Base-by-base conservation (phyloP, 129 eudicot species). In the Rutidosis leptorrhynchoides region DNA sequence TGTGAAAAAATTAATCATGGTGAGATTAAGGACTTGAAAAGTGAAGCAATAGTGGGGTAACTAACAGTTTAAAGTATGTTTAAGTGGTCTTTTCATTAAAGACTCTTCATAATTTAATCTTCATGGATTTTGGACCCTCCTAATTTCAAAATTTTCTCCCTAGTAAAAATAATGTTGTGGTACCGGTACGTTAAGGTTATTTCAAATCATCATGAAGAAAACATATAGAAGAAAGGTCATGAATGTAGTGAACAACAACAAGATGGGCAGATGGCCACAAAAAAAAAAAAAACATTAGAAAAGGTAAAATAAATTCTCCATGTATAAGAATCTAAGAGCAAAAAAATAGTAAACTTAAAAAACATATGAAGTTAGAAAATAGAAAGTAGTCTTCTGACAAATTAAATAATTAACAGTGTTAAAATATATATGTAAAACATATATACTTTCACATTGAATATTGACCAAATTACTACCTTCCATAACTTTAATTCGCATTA, bases 51-150 rank as follows among this genome's bases (percentile, higher is more conserved):
- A 23, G 79, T 69, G 78, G 83, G 86, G 78, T 58, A 64, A 26
- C 78, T 29, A 82, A 82, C 83, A 82, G 83, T 82, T 74, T 42
- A 65, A 68, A 78, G 80, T 60, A 61, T 45, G 69, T 52, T 68
- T 49, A 75, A 40, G 60, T 24, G 62, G 64, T 49, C 58, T 68
- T 75, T 15, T 43, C 0, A 57, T 15, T 14, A 74, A 9, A 57
- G 27, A 54, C 20, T 65, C 15, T 49, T 45, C 49, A 11, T 68
- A 33, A 7, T 51, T 20, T 4, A 32, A 68, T 67, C 57, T 53
- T 67, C 24, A 8, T 20, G 30, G 53, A 65, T 40, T 40, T 40
- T 40, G 65, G 57, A 57, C 58, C 69, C 15, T 24, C 12, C 14
- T 32, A 61, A 25, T 51, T 32, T 29, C 24, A 22, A 40, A 30